Base-by-base conservation (phyloP, 805 yeast species). In the Kodamaea nitidulidarum region DNA sequence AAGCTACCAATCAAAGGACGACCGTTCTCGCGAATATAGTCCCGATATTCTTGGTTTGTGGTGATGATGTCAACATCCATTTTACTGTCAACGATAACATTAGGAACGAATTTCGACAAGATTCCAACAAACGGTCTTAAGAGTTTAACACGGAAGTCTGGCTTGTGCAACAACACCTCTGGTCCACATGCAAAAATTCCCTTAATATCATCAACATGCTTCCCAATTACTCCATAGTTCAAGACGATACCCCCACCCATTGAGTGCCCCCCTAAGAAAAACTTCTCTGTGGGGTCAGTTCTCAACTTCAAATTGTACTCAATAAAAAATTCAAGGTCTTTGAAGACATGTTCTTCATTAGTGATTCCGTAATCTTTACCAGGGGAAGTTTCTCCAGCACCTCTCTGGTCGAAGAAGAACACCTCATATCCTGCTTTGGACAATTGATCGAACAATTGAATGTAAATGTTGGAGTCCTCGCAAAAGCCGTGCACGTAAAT, bases 201-300 rank as follows among this genome's bases (percentile, higher is more conserved):
- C 24, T 64, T 60, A 17, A 84, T 43, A 14, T 67, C 49, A 18
- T 71, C 67, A 32, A 60, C 67, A 50, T 70, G 60, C 42, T 65
- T 72, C 2, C 90, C 90, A 22, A 55, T 52, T 26, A 76, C 67
- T 3, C 76, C 78, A 54, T 84, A 84, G 56, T 80, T 81, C 41
- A 84, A 61, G 0, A 64, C 65, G 36, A 84, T 77, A 0, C 83
- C 90, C 15, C 91, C 91, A 36, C 95, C 95, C 90, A 85, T 83
- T 7, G 88, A 83, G 47, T 80, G 87, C 1, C 91, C 88, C 51
- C 74, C 64, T 33, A 85, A 51, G 48, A 65, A 71, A 22, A 83
- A 48, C 44, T 73, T 73, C 35, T 65, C 67, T 2, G 41, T 32
- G 4, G 56, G 35, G 39, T 53, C 57, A 9, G 39, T 38, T 28